Evolutionary conservation across 106 monocot genomes (phyloP).

Genomic region (Acorus gramineus): DNA sequence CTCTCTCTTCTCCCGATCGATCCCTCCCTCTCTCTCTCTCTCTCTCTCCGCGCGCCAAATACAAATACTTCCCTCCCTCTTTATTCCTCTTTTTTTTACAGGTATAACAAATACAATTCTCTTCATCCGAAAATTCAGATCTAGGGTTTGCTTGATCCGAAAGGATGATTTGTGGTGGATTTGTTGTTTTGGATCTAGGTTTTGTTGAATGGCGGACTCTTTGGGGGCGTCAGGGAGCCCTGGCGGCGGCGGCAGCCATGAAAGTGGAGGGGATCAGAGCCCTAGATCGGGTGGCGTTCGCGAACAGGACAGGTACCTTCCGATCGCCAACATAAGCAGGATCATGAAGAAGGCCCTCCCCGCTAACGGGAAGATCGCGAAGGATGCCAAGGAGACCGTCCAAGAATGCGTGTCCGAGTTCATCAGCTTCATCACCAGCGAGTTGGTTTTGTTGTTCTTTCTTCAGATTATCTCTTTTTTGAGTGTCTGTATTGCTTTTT

Average conservation of each 20-base stretch:
- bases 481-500: neutral
- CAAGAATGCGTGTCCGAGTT: conserved; percentile 49
- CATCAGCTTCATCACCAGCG: conserved; percentile 50
- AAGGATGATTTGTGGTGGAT: neutral
- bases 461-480: neutral
- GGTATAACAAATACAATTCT: conserved; percentile 13
- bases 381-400: conserved; percentile 45
- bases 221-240: conserved; percentile 19
- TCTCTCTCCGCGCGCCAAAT: conserved; percentile 20
- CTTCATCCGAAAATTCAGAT: conserved; percentile 3
- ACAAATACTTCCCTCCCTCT: neutral
- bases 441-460: conserved; percentile 13
- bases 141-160: conserved; percentile 1
- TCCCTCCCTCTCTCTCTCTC: neutral
- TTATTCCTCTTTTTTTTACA: too few relatives aligned
- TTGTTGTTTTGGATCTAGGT: conserved; percentile 13
- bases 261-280: conserved; percentile 33
- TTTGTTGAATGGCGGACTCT: conserved; percentile 1
- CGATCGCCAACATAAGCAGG: conserved; percentile 38
- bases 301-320: conserved; percentile 38
- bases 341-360: conserved; percentile 53
- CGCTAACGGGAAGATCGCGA: conserved; percentile 46
- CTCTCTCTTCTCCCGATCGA: conserved; percentile 9
- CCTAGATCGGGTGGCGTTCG: conserved; percentile 24
- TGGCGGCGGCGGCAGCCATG: conserved; percentile 25